Percentiles rank a stretch among this genome's conserved stretches.
Conservation (phyloP, 805 yeast genomes). For the Suhomyces prunicola region DNA sequence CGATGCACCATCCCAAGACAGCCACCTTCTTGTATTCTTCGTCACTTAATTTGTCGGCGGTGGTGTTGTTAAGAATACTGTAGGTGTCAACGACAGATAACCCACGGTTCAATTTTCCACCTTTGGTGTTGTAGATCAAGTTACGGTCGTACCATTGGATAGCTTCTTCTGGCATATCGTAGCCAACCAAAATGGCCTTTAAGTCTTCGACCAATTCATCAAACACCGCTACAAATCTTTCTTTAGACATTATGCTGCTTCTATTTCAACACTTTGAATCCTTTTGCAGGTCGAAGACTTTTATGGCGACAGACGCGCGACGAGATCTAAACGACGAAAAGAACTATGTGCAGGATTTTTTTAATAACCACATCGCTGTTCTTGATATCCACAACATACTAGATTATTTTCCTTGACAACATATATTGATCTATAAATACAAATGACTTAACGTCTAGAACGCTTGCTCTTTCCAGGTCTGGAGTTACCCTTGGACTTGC, state of each 20-base stretch:
- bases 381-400: background rate
- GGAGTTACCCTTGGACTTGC: slow-evolving; percentile 16
- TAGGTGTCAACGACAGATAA: slow-evolving; percentile 92
- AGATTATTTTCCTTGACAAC: background rate
- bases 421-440: slow-evolving; percentile 2
- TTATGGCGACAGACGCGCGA: background rate
- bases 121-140: slow-evolving; percentile 85
- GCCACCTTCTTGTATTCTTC: slow-evolving; percentile 84
- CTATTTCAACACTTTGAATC: background rate
- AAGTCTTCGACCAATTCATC: slow-evolving; percentile 78
- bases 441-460: slow-evolving; percentile 20
- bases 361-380: background rate
- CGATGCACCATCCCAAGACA: slow-evolving; percentile 92
- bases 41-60: slow-evolving; percentile 51
- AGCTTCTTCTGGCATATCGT: slow-evolving; percentile 85
- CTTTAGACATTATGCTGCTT: slow-evolving; percentile 26
- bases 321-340: background rate
- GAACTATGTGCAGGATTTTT: background rate
- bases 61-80: slow-evolving; percentile 67
- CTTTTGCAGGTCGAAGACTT: background rate
- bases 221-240: slow-evolving; percentile 63
- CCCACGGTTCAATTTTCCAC: slow-evolving; percentile 96
- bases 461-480: slow-evolving; percentile 46
- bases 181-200: slow-evolving; percentile 52
- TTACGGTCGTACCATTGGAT: slow-evolving; percentile 75